Evolutionary conservation across 208 protist species (phyloP).

Genomic region (Blastocrithidia nonstop): DNA sequence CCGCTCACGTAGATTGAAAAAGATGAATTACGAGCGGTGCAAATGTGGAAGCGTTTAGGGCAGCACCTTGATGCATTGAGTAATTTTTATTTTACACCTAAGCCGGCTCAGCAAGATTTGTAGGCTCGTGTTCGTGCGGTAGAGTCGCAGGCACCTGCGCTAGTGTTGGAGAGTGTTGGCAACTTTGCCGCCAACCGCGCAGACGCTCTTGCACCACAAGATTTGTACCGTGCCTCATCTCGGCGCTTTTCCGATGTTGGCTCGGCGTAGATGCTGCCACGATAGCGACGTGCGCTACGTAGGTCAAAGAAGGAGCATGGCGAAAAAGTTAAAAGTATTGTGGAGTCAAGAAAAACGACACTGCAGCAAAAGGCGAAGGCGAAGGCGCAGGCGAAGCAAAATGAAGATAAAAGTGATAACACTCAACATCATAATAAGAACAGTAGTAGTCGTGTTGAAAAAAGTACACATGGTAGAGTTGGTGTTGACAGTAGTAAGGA

Average conservation of each 20-base stretch:
- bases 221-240: conserved; percentile 52
- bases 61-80: conserved; percentile 83
- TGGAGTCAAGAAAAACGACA: conserved; percentile 7
- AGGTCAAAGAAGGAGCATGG: conserved; percentile 57
- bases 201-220: conserved; percentile 71
- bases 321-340: conserved; percentile 16
- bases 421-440: background rate
- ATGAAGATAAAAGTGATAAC: conserved; percentile 1
- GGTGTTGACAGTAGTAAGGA: background rate
- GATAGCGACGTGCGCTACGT: conserved; percentile 61
- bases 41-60: conserved; percentile 81
- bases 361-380: background rate
- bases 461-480: background rate
- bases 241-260: conserved; percentile 54
- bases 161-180: conserved; percentile 67
- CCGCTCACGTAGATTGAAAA: conserved; percentile 82
- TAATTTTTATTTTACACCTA: conserved; percentile 86
- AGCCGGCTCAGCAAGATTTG: conserved; percentile 72
- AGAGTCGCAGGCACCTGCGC: conserved; percentile 64
- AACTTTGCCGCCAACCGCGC: conserved; percentile 70
- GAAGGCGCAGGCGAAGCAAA: background rate
- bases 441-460: background rate
- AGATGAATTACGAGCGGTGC: conserved; percentile 80
- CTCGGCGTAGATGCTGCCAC: conserved; percentile 40
- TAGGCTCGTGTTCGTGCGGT: conserved; percentile 77